These are phyloP conservation scores for Hydnum rufescens DNA, from an alignment of 768 basidiomycete genomes.

Conservation along the genomic window DNA sequence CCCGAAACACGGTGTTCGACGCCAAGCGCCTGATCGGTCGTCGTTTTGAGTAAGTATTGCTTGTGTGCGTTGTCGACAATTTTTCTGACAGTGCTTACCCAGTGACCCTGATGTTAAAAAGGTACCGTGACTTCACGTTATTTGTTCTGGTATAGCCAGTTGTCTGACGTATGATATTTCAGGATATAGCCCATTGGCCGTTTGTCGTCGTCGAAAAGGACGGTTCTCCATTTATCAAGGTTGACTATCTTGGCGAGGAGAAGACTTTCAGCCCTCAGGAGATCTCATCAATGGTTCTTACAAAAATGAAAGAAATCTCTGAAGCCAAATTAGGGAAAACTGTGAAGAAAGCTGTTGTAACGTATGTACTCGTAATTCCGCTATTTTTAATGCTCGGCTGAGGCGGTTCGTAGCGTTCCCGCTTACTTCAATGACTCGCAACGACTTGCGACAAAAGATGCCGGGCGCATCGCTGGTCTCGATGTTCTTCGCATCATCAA, in stretches of 20 bases:
- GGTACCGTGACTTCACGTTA: slow-evolving; percentile 21
- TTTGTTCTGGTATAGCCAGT: slow-evolving; percentile 12
- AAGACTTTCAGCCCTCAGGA: slow-evolving; percentile 97
- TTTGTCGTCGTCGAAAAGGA: slow-evolving; percentile 94
- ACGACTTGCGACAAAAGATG: slow-evolving; percentile 97
- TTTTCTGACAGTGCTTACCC: slow-evolving; percentile 3
- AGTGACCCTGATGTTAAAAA: slow-evolving; percentile 90
- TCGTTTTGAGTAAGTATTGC: slow-evolving; percentile 60
- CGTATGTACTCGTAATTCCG: slow-evolving; percentile 32
- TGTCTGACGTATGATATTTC: slow-evolving; percentile 28
- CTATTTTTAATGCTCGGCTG: slow-evolving; percentile 6
- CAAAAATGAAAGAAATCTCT: slow-evolving; percentile 99
- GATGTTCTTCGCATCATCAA: slow-evolving; percentile 99
- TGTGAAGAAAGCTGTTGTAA: slow-evolving; percentile 97
- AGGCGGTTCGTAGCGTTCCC: slow-evolving; percentile 36
- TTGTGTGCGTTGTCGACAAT: not conserved
- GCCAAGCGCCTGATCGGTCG: slow-evolving; percentile 98
- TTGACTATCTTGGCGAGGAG: slow-evolving; percentile 83
- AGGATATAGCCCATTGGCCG: slow-evolving; percentile 97
- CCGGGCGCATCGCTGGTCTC: slow-evolving; percentile 91
- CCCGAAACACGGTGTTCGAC: slow-evolving; percentile 95
- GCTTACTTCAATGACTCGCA: slow-evolving; percentile 99
- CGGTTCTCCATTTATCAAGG: slow-evolving; percentile 91
- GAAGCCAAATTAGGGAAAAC: slow-evolving; percentile 98
- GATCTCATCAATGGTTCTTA: slow-evolving; percentile 99